Conservation (phyloP, 768 basidiomycete genomes). For the Trametes elegans region DNA sequence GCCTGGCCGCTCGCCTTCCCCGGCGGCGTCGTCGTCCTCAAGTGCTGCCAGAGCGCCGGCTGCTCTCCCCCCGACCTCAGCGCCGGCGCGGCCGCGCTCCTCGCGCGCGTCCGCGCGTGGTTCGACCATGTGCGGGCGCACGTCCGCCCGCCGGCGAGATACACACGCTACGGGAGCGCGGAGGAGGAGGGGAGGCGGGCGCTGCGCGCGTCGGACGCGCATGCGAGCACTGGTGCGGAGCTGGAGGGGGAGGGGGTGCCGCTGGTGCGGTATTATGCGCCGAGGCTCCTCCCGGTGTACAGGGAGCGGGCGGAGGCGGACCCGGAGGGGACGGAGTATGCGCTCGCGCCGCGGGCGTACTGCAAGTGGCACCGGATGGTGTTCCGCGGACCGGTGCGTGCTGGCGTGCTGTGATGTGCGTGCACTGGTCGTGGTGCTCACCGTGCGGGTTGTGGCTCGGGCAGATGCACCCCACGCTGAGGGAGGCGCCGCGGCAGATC, state of each 20-base stretch:
- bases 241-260: conserved; percentile 12
- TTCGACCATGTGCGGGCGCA: not conserved
- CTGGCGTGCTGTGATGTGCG: not conserved
- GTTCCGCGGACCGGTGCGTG: conserved; percentile 38
- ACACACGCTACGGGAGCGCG: conserved; percentile 2
- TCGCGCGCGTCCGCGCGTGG: not conserved
- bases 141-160: not conserved
- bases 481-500: conserved; percentile 34
- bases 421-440: too few relatives aligned
- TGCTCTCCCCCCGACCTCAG: too few relatives aligned
- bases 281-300: conserved; percentile 37
- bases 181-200: conserved; percentile 13
- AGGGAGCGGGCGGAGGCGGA: conserved; percentile 24
- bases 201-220: conserved; percentile 18
- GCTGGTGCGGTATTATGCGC: conserved; percentile 22
- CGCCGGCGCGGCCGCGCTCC: too few relatives aligned
- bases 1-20: conserved; percentile 14
- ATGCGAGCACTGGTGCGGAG: too few relatives aligned
- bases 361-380: conserved; percentile 51
- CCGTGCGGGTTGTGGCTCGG: not conserved
- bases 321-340: conserved; percentile 24
- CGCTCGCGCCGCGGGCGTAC: conserved; percentile 34
- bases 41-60: not conserved
- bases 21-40: not conserved
- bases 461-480: conserved; percentile 37